phyloP scores from a whole-genome alignment of 1,284 basidiomycete species.

The Anthracocystis walkeri region DNA sequence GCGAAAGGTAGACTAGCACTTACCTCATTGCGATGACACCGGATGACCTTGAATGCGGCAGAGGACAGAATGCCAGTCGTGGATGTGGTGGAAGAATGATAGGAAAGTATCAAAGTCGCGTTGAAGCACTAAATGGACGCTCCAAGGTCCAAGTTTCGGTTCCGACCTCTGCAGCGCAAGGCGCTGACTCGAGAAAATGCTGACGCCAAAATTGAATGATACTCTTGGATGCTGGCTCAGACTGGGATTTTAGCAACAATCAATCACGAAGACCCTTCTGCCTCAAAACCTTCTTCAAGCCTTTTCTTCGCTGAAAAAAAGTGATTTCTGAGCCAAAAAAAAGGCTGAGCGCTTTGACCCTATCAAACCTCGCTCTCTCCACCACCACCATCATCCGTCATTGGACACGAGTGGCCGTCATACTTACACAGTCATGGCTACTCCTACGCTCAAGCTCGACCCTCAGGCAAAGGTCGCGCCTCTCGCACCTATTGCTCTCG shows the following conservation, averaged over 20 bases:
- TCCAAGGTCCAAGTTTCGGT: constrained; percentile 11
- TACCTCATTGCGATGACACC: constrained; percentile 23
- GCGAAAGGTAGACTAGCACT: neutral
- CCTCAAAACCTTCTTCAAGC: neutral
- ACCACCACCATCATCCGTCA: constrained; percentile 4
- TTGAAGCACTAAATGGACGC: constrained; percentile 8
- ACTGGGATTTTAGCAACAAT: neutral
- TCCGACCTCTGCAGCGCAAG: constrained; percentile 21
- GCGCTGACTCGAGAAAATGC: constrained; percentile 18
- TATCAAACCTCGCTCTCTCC: neutral
- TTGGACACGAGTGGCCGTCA: constrained; percentile 15
- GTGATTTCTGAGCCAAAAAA: neutral
- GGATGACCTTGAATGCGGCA: neutral
- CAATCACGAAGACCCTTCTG: neutral
- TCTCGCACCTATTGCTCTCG: constrained; percentile 54
- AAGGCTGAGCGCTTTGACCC: constrained; percentile 12
- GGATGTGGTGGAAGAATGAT: neutral
- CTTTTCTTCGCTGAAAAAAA: constrained; percentile 13
- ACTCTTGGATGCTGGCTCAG: neutral
- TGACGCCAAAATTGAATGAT: neutral
- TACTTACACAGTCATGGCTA: constrained; percentile 26
- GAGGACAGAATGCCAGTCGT: neutral
- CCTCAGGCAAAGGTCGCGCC: constrained; percentile 58
- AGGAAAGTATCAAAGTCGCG: constrained; percentile 1
- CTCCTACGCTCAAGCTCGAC: constrained; percentile 55